Conservation (phyloP, 1,284 basidiomycete species). For the Neotropicomus parvogracilis region DNA sequence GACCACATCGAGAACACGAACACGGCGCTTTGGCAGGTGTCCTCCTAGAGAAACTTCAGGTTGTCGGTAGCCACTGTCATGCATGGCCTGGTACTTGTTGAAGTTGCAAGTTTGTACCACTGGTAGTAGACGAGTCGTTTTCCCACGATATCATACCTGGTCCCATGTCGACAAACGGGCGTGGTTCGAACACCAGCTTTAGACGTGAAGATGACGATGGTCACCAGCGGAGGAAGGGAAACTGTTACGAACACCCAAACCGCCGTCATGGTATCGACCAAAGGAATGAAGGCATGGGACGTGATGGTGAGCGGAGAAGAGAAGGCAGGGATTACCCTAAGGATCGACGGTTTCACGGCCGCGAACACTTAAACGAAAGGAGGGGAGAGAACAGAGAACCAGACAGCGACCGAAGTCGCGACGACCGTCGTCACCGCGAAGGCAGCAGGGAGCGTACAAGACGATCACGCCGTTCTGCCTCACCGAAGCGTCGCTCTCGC, state of each 20-base stretch:
- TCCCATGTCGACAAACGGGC: slow-evolving; percentile 8
- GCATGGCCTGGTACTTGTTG: too few relatives aligned
- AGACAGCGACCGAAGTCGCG: slow-evolving; percentile 21
- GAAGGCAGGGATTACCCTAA: slow-evolving; percentile 19
- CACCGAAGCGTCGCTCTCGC: slow-evolving; percentile 40
- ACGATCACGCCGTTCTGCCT: slow-evolving; percentile 54
- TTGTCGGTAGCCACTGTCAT: slow-evolving; percentile 10
- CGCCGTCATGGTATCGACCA: slow-evolving; percentile 8
- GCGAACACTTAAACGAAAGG: slow-evolving; percentile 13
- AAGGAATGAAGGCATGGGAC: slow-evolving; percentile 11
- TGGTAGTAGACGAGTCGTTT: slow-evolving; percentile 4
- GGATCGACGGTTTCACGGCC: slow-evolving; percentile 19
- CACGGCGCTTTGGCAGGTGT: slow-evolving; percentile 23
- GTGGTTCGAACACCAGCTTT: slow-evolving; percentile 11
- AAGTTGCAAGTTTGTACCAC: neutral
- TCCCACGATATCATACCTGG: slow-evolving; percentile 12
- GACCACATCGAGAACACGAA: slow-evolving; percentile 6
- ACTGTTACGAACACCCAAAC: slow-evolving; percentile 7
- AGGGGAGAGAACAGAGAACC: slow-evolving; percentile 33
- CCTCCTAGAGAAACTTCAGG: slow-evolving; percentile 7
- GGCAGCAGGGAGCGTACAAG: slow-evolving; percentile 32
- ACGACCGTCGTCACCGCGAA: slow-evolving; percentile 23
- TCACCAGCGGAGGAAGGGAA: slow-evolving; percentile 9
- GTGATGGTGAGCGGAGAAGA: slow-evolving; percentile 43
- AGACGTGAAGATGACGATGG: slow-evolving; percentile 14